Base-by-base conservation (phyloP, 108 stramenopile genomes). In the Fragilaria crotonensis region DNA sequence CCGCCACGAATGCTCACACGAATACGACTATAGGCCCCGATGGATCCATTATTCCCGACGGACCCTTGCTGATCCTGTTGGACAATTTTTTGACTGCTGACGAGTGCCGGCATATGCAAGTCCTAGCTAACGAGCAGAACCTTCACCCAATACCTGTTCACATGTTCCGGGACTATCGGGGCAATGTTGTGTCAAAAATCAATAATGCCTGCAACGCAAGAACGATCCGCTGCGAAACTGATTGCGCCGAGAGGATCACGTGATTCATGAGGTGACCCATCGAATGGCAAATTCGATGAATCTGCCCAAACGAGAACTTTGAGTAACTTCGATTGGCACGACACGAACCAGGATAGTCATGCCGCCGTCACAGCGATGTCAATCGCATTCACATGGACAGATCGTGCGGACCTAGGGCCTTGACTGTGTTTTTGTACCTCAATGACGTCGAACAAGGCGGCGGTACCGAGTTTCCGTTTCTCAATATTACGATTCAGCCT, bases 381-480 rank as follows among this genome's bases (percentile, higher is more conserved):
- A 79, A 77, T 45, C 33, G 30, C 27, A 18, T 33, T n/a, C 25
- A 57, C 5, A 32, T 45, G 0, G 28, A 50, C 19, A 29, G 59
- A 9, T 55, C 61, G 14, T 63, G 41, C 83, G 92, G 18, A 5
- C 77, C 81, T 4, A 78, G 96, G 2, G 83, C 94, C 18, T 48
- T 91, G 48, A 67, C 59, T 49, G 62, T 81, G 5, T 89, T 85
- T 66, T 67, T 93, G 19, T 93, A 93, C 55, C 64, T 94, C 4
- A 83, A 83, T 41, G 85, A 93, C 33, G 93, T 96, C 2, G 89
- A 90, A 51, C 81, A 77, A 28, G 95, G 91, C 11, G 95, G 91
- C 5, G 95, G 76, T 4, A 96, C 95, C 4, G 57, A 71, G 21
- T 96, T 96, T 60, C 76, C 83, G 27, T 57, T 84, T 30, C 63